These are phyloP conservation scores for Torulaspora globosa DNA, from an alignment of 1,139 yeast species.

Conservation along the genomic window DNA sequence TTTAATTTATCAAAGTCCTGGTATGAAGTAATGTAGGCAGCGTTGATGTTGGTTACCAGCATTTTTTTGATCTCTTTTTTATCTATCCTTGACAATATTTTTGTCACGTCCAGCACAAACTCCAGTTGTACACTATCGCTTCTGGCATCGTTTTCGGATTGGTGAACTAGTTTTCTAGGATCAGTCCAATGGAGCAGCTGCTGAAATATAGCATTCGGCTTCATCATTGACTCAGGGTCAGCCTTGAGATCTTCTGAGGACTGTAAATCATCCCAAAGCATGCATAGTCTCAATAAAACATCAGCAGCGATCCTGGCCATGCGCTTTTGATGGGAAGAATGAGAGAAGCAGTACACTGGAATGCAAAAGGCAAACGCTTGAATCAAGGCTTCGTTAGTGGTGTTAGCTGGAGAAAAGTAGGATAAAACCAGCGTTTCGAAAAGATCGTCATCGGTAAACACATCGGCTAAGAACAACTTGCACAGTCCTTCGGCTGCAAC, in stretches of 20 bases:
- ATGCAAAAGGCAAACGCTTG: conserved; percentile 85
- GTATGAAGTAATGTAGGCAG: conserved; percentile 43
- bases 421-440: conserved; percentile 68
- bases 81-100: conserved; percentile 46
- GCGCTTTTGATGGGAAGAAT: conserved; percentile 64
- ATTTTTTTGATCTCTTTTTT: conserved; percentile 54
- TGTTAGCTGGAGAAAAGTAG: conserved; percentile 68
- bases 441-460: conserved; percentile 64
- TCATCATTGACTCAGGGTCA: conserved; percentile 39
- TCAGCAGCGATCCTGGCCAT: conserved; percentile 65
- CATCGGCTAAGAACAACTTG: conserved; percentile 74
- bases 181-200: conserved; percentile 86
- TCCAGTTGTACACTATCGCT: conserved; percentile 52
- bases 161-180: conserved; percentile 62
- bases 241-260: conserved; percentile 37
- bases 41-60: conserved; percentile 50
- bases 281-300: conserved; percentile 52
- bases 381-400: conserved; percentile 60
- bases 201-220: conserved; percentile 62
- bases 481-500: conserved; percentile 84
- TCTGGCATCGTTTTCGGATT: conserved; percentile 41
- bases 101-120: conserved; percentile 55
- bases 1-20: conserved; percentile 30
- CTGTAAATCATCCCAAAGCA: conserved; percentile 37
- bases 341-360: conserved; percentile 86